Evolutionary conservation across 345 rosid species (phyloP), one percentile per base, ranked within the genome.

Genomic region (Dipteronia sinensis): DNA sequence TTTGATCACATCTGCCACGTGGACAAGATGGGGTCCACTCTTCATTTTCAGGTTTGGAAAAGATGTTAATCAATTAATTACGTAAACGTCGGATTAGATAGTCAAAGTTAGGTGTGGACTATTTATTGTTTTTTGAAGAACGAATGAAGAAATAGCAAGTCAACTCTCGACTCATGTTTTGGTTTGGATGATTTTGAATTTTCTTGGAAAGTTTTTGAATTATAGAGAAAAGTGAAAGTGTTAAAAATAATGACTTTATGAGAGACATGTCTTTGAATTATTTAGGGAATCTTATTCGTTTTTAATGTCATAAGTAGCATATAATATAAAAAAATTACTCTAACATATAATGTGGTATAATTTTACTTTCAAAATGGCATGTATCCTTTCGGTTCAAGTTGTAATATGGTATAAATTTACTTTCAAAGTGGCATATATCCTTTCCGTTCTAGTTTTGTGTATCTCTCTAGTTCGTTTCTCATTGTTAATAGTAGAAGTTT

Each of bases 71-170:
- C 1, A 27, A 7, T 44, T 42, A 42, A 34, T 34, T 46, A 58
- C 53, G 68, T 67, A 31, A 74, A 59, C 69, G 49, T 16, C 59
- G 67, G 47, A 2, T 1, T 9, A 2, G 6, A 2, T 20, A 29
- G 83, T 77, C 77, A 69, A 69, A 27, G 77, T 77, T 77, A 46
- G 83, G 78, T 73, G 78, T 20, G 1, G 49, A 63, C 6, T 17
- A 17, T 13, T 8, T 15, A 12, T 34, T 34, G 38, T n/a, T n/a
- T n/a, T n/a, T n/a, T n/a, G n/a, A n/a, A n/a, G n/a, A n/a, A 34
- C 4, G 6, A 34, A 34, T 34, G 38, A 13, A 49, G 55, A 49
- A 49, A 0, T 11, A 47, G 27, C 58, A 80, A 72, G 76, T 75
- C 82, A 80, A 80, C 79, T 58, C 73, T 2, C n/a, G 61, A 29